Evolutionary conservation across 352 stramenopile genomes (phyloP).

Genomic region (Pythium biforme): DNA sequence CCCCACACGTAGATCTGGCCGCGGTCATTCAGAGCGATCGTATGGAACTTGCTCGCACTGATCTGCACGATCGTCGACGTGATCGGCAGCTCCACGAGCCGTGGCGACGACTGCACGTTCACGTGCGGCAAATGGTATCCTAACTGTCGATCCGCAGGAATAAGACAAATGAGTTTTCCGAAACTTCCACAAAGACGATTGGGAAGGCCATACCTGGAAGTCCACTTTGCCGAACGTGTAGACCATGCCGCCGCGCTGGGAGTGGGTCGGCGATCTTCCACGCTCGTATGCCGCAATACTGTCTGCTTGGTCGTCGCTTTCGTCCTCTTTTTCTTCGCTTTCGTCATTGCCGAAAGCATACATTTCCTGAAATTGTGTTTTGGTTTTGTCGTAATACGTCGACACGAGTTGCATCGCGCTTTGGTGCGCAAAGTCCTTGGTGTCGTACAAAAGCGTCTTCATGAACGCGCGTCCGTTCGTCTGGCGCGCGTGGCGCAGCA

Average conservation of each 20-base stretch:
- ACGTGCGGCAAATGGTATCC: conserved; percentile 82
- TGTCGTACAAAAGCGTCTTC: conserved; percentile 51
- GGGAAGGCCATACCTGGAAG: conserved; percentile 67
- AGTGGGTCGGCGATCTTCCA: neutral
- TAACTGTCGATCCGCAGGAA: conserved; percentile 35
- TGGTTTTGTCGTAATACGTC: conserved; percentile 14
- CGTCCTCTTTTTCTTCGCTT: conserved; percentile 9
- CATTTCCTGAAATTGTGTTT: conserved; percentile 11
- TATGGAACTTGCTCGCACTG: conserved; percentile 82
- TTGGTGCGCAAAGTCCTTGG: conserved; percentile 47
- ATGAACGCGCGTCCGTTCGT: conserved; percentile 50
- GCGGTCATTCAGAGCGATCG: conserved; percentile 55
- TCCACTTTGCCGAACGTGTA: conserved; percentile 87
- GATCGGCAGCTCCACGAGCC: conserved; percentile 58
- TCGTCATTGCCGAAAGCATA: conserved; percentile 5
- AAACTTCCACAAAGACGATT: conserved; percentile 7
- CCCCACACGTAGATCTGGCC: conserved; percentile 81
- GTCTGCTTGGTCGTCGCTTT: neutral
- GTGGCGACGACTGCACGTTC: conserved; percentile 64
- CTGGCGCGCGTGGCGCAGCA: conserved; percentile 60
- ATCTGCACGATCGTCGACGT: conserved; percentile 57
- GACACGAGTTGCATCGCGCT: conserved; percentile 72
- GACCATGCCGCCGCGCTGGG: conserved; percentile 42
- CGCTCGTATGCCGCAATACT: neutral
- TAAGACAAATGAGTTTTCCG: conserved; percentile 9